phyloP scores from a whole-genome alignment of 257 asterid genomes.

The Anisodus acutangulus region DNA sequence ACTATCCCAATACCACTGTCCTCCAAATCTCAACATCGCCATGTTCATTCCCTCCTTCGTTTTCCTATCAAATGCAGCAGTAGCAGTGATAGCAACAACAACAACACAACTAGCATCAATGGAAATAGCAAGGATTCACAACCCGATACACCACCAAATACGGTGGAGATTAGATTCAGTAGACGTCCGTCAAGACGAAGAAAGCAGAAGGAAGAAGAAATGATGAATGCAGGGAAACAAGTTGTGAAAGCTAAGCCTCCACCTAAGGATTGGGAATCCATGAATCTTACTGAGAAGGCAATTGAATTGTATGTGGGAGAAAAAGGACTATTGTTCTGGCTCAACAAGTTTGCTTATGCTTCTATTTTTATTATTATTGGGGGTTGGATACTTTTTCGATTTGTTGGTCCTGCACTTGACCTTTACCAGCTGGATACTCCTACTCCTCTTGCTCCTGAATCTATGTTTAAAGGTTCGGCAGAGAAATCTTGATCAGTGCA shows the following conservation, averaged over 20 bases:
- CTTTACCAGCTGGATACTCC: constrained; percentile 84
- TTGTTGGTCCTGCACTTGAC: constrained; percentile 79
- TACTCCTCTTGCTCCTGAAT: constrained; percentile 63
- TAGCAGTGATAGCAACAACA: constrained; percentile 33
- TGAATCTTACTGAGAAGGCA: constrained; percentile 73
- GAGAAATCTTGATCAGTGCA: neutral
- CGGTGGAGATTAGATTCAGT: constrained; percentile 65
- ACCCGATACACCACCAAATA: constrained; percentile 48
- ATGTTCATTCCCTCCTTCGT: constrained; percentile 31
- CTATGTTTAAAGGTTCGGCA: constrained; percentile 57
- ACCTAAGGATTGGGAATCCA: constrained; percentile 80
- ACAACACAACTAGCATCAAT: constrained; percentile 37
- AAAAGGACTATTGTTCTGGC: constrained; percentile 79
- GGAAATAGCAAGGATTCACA: constrained; percentile 41
- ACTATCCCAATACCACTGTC: constrained; percentile 45
- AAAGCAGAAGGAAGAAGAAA: constrained; percentile 42
- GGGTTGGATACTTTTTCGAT: constrained; percentile 84
- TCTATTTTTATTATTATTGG: constrained; percentile 82
- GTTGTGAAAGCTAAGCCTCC: constrained; percentile 35
- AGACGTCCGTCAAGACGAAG: constrained; percentile 67
- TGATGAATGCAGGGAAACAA: constrained; percentile 31
- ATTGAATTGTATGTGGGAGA: constrained; percentile 77
- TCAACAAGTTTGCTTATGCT: constrained; percentile 89
- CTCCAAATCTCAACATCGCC: constrained; percentile 31
- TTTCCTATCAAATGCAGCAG: constrained; percentile 46